Conservation (phyloP, 2,329 filamentous ascomycete genomes). For the Claviceps sp. region DNA sequence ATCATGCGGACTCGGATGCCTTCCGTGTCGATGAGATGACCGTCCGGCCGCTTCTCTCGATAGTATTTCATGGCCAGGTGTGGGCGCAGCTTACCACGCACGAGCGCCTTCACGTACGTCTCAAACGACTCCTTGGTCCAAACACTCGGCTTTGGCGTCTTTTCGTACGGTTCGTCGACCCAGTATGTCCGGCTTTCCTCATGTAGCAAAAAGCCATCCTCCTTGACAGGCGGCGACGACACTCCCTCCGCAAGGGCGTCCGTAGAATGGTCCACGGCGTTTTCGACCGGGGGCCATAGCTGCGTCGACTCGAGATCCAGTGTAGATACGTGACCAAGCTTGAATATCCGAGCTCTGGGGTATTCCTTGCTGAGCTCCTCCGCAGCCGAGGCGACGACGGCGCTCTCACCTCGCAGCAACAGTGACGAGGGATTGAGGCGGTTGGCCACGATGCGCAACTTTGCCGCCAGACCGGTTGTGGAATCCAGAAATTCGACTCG, state of each 20-base stretch:
- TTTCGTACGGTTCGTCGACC: slow-evolving; percentile 22
- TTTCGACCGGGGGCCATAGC: slow-evolving; percentile 22
- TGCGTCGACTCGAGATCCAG: slow-evolving; percentile 22
- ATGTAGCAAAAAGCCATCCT: slow-evolving; percentile 21
- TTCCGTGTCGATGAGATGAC: slow-evolving; percentile 22
- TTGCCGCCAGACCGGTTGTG: slow-evolving; percentile 18
- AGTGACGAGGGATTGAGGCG: slow-evolving; percentile 17
- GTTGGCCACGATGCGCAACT: slow-evolving; percentile 21
- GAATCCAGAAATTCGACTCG: slow-evolving; percentile 22
- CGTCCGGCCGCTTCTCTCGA: slow-evolving; percentile 13
- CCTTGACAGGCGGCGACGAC: slow-evolving; percentile 9
- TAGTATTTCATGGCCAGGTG: slow-evolving; percentile 23
- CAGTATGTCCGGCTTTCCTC: slow-evolving; percentile 18
- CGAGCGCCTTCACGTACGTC: slow-evolving; percentile 28
- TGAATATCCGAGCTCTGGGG: slow-evolving; percentile 19
- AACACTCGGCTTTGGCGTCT: slow-evolving; percentile 22
- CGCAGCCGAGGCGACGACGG: slow-evolving; percentile 19
- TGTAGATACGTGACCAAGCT: slow-evolving; percentile 22
- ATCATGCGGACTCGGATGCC: slow-evolving; percentile 26
- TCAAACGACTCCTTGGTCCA: slow-evolving; percentile 31
- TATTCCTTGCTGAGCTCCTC: slow-evolving; percentile 20
- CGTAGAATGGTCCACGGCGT: slow-evolving; percentile 10
- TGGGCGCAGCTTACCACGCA: slow-evolving; percentile 21
- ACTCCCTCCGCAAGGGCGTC: slow-evolving; percentile 9
- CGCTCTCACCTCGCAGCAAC: slow-evolving; percentile 19